Conservation (phyloP, 495 filamentous ascomycete genomes). For the Hyaloscypha variabilis region DNA sequence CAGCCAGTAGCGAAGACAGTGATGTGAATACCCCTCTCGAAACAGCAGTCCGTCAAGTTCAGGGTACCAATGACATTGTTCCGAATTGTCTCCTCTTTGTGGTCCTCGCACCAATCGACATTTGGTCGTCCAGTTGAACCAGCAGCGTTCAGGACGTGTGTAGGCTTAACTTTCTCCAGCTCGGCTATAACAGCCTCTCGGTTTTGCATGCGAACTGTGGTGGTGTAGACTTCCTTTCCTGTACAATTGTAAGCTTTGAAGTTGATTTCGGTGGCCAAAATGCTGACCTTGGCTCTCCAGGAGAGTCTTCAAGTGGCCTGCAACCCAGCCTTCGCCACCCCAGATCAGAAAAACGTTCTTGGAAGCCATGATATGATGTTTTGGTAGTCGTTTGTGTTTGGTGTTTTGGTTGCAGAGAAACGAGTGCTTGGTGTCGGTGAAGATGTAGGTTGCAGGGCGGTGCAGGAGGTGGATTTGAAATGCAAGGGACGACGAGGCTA, state of each 20-base stretch:
- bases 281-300: slow-evolving; percentile 55
- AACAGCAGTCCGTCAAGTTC: slow-evolving; percentile 64
- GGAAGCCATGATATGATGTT: slow-evolving; percentile 16
- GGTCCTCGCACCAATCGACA: slow-evolving; percentile 72
- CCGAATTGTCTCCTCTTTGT: slow-evolving; percentile 64
- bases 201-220: slow-evolving; percentile 64
- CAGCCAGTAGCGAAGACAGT: slow-evolving; percentile 70
- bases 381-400: slow-evolving; percentile 7
- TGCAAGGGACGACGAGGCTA: not conserved
- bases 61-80: slow-evolving; percentile 66
- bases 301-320: slow-evolving; percentile 64
- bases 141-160: slow-evolving; percentile 65
- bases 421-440: slow-evolving; percentile 13
- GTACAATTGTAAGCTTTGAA: slow-evolving; percentile 8
- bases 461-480: not conserved
- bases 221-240: slow-evolving; percentile 56
- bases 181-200: slow-evolving; percentile 57
- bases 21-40: slow-evolving; percentile 55
- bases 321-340: slow-evolving; percentile 66
- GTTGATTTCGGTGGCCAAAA: not conserved
- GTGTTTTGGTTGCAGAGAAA: slow-evolving; percentile 7
- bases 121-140: slow-evolving; percentile 70
- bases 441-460: not conserved
- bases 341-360: slow-evolving; percentile 57
- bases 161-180: slow-evolving; percentile 59